Conservation (phyloP, 331 rosid species). For the Ulmus americana region DNA sequence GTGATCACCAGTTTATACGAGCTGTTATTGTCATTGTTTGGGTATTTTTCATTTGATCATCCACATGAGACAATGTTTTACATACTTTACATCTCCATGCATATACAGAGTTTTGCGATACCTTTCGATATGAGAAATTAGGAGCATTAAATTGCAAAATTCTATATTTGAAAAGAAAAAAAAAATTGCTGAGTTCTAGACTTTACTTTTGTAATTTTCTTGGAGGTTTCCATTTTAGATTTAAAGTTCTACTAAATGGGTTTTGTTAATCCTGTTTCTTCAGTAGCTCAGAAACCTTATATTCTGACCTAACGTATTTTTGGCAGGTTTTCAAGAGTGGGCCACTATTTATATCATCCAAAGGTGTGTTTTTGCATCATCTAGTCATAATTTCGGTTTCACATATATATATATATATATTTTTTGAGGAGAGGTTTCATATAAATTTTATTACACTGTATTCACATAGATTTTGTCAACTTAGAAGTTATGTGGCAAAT, state of each 20-base stretch:
- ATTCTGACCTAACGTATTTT: constrained; percentile 8
- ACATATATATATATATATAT: no score
- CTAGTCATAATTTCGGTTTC: no score
- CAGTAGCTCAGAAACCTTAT: background rate
- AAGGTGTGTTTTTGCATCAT: constrained; percentile 51
- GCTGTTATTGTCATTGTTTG: background rate
- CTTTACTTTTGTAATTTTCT: background rate
- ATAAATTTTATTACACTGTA: no score
- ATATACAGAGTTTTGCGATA: no score
- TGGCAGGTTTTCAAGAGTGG: constrained; percentile 89
- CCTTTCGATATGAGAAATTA: no score
- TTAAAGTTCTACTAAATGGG: background rate
- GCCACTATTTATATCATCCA: constrained; percentile 85
- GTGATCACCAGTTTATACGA: background rate
- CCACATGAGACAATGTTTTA: background rate
- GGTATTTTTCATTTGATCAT: background rate
- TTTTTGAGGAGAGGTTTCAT: no score
- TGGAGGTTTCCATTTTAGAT: background rate
- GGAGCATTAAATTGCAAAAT: background rate
- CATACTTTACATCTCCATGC: background rate
- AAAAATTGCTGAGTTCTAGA: background rate
- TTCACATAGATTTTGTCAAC: no score
- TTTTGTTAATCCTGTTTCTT: background rate
- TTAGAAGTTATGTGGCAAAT: no score
- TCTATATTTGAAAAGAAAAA: background rate